Evolutionary conservation across 257 asterid species (phyloP).

Genomic region (Cruciata laevipes): DNA sequence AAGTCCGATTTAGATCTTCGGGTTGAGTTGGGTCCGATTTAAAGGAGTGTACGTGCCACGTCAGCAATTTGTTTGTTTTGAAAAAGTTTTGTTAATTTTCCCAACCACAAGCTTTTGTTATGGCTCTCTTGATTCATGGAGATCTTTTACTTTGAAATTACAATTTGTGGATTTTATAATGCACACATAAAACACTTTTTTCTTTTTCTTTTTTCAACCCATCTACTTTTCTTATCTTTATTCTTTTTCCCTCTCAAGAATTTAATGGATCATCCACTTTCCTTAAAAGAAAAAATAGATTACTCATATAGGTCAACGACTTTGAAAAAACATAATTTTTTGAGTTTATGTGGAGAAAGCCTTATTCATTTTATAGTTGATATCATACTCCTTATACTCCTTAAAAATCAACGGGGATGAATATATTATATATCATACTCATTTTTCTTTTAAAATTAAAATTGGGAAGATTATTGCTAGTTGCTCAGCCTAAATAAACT

Average conservation of each 20-base stretch:
- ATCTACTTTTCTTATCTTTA: background rate
- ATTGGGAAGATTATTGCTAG: too few species aligned
- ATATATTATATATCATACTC: too few species aligned
- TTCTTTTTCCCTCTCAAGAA: background rate
- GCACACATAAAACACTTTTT: background rate
- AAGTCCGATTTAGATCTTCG: slow-evolving; percentile 35
- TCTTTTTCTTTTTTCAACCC: slow-evolving; percentile 23
- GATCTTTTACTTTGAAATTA: slow-evolving; percentile 15
- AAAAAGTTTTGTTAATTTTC: slow-evolving; percentile 25
- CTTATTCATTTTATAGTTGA: too few species aligned
- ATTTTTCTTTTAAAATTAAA: too few species aligned
- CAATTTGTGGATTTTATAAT: background rate
- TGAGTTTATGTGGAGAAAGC: background rate
- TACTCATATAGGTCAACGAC: background rate
- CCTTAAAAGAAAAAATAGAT: background rate
- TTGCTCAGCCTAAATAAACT: too few species aligned
- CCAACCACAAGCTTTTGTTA: slow-evolving; percentile 60
- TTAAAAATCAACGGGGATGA: too few species aligned
- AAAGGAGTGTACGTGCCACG: slow-evolving; percentile 56
- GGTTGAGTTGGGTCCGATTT: slow-evolving; percentile 23
- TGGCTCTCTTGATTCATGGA: slow-evolving; percentile 26
- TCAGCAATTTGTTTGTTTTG: slow-evolving; percentile 15
- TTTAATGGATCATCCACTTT: slow-evolving; percentile 8
- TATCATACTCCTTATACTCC: too few species aligned
- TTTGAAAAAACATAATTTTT: background rate